phyloP scores from a whole-genome alignment of 371 early-diverging fungal genomes.

The Syncephalastrum sp. region DNA sequence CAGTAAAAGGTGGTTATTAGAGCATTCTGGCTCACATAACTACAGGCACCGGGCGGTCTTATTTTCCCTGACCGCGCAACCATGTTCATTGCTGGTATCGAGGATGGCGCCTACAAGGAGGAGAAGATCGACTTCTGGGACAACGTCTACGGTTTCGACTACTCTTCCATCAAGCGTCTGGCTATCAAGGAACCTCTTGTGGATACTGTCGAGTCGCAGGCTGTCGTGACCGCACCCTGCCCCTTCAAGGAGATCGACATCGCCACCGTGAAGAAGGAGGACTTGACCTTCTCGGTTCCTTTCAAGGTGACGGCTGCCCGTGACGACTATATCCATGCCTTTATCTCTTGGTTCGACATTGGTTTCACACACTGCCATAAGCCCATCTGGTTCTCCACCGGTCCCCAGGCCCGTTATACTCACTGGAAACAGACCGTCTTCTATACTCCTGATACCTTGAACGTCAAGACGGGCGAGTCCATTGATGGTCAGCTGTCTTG shows the following conservation, averaged over 20 bases:
- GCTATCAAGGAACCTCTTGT: constrained; percentile 92
- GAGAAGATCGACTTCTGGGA: constrained; percentile 93
- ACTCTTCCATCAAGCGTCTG: constrained; percentile 84
- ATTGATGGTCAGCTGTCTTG: constrained; percentile 82
- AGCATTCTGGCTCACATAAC: neutral
- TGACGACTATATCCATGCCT: constrained; percentile 87
- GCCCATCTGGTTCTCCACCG: constrained; percentile 89
- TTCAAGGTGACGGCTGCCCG: constrained; percentile 77
- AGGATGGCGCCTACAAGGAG: constrained; percentile 92
- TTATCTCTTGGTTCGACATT: constrained; percentile 94
- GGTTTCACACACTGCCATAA: constrained; percentile 85
- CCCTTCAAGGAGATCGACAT: constrained; percentile 84
- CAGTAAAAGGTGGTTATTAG: constrained; percentile 5
- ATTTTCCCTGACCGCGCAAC: constrained; percentile 94
- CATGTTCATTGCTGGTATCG: constrained; percentile 90
- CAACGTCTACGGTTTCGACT: constrained; percentile 92
- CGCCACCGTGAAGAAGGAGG: constrained; percentile 78
- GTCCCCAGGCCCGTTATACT: constrained; percentile 86
- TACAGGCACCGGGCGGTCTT: constrained; percentile 64
- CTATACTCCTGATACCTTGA: constrained; percentile 74
- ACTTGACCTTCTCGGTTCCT: constrained; percentile 77
- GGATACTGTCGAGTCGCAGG: constrained; percentile 84
- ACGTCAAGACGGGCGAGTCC: constrained; percentile 74
- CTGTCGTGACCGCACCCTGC: constrained; percentile 70
- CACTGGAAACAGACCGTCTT: constrained; percentile 99